Evolutionary conservation across 345 rosid genomes (phyloP).

Genomic region (Streptanthus diversifolius): DNA sequence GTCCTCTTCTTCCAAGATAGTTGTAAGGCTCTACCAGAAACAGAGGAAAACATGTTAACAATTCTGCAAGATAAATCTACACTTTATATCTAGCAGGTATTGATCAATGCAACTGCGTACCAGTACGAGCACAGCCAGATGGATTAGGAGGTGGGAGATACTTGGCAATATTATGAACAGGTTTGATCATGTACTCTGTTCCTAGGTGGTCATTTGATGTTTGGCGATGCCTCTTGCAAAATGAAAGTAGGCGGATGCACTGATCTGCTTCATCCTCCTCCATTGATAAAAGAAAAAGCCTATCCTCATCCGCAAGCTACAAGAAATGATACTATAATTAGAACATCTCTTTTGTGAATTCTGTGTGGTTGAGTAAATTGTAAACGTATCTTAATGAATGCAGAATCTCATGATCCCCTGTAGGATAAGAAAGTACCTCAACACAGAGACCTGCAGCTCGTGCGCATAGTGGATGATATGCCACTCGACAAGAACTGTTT

Average conservation of each 20-base stretch:
- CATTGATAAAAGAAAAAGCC: constrained; percentile 68
- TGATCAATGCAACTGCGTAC: constrained; percentile 42
- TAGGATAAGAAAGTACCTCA: constrained; percentile 59
- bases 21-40: constrained; percentile 75
- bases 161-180: constrained; percentile 51
- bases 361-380: constrained; percentile 3
- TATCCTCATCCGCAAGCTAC: constrained; percentile 96
- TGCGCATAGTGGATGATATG: constrained; percentile 98
- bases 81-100: neutral
- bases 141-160: constrained; percentile 74
- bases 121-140: constrained; percentile 97
- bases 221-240: constrained; percentile 92
- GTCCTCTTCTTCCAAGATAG: constrained; percentile 83
- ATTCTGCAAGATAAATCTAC: neutral
- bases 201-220: constrained; percentile 62
- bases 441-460: constrained; percentile 99
- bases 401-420: constrained; percentile 9
- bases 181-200: constrained; percentile 50
- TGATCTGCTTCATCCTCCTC: constrained; percentile 89
- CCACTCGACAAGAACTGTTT: constrained; percentile 81
- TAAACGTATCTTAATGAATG: neutral
- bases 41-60: neutral
- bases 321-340: neutral
- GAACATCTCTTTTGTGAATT: neutral
- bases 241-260: constrained; percentile 89